phyloP scores from a whole-genome alignment of 2,329 filamentous ascomycete species.

The Metarhizium album region DNA sequence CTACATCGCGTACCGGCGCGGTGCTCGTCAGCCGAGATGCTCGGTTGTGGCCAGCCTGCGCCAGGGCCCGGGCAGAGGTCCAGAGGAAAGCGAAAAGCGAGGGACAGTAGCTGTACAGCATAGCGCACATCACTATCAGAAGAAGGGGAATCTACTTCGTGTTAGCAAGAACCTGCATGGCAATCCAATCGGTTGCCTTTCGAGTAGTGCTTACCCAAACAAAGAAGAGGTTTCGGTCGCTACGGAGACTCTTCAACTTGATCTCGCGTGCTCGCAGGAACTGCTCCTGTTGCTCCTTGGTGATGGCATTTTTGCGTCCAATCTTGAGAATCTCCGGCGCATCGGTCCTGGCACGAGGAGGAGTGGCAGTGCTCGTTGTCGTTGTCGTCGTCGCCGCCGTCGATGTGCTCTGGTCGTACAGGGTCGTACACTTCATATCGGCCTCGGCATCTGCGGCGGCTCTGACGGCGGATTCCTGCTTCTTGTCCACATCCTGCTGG shows the following conservation, averaged over 20 bases:
- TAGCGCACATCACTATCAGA: conserved; percentile 35
- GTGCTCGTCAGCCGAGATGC: conserved; percentile 15
- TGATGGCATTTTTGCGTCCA: conserved; percentile 52
- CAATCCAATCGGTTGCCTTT: background rate
- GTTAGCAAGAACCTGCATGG: background rate
- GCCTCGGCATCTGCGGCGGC: conserved; percentile 49
- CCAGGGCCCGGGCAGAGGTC: conserved; percentile 22
- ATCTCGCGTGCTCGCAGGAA: conserved; percentile 49
- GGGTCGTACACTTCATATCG: conserved; percentile 43
- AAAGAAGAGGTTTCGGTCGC: conserved; percentile 56
- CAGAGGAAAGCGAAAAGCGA: conserved; percentile 29
- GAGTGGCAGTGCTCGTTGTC: no score
- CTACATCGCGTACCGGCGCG: conserved; percentile 15
- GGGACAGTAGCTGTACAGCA: conserved; percentile 41
- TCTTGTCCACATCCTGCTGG: conserved; percentile 38
- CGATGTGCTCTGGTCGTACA: conserved; percentile 35
- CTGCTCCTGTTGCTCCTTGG: conserved; percentile 54
- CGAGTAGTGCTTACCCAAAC: conserved; percentile 46
- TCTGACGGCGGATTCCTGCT: conserved; percentile 45
- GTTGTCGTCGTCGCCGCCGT: conserved; percentile 20
- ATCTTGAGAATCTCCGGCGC: conserved; percentile 42
- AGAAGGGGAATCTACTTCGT: conserved; percentile 36
- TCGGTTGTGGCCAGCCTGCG: conserved; percentile 16
- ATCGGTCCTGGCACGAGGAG: conserved; percentile 29
- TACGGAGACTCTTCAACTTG: conserved; percentile 52